Evolutionary conservation across 345 rosid genomes (phyloP), one percentile per base, ranked within the genome.

Genomic region (Sonneratia caseolaris): DNA sequence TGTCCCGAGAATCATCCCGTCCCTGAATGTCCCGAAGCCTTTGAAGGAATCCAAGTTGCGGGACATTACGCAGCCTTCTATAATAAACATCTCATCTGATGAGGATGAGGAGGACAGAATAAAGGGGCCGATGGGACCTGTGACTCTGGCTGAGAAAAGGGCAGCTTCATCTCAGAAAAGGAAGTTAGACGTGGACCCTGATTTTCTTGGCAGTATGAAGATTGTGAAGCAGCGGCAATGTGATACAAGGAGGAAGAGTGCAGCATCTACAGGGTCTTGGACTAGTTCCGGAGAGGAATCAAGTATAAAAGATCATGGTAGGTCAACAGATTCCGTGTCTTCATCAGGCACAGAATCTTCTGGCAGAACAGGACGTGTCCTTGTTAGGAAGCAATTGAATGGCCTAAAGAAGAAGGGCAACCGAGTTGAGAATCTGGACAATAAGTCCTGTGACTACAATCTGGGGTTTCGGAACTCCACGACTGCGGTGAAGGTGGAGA

Each of bases 181-280:
- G 62, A 81, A 70, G 55, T 6, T 56, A 19, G 42, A 24, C 45
- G 38, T 15, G 71, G 75, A 42, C 45, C 36, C 12, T 62, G 80
- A 69, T 35, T 67, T 72, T 42, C 48, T 15, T 3, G 64, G 72
- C 40, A 24, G 68, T 66, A 76, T 43, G 59, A 68, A 68, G 35
- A 37, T 42, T 37, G 78, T 76, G 35, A 81, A 72, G 77, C 79
- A 68, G 76, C 71, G 12, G 7, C 59, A 76, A 27, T 75, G 66
- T 61, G 71, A 62, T 32, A 18, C 65, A 16, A 71, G 70, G 43
- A 71, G 56, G 72, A 65, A 68, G 53, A 59, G 37, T 35, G 12
- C 16, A 42, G 59, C 42, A 37, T 3, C 27, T 18, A 42, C 21
- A n/a, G 10, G 3, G 11, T 65, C 62, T 18, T 38, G 16, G 24